Percentiles rank a stretch among this genome's conserved stretches.
Evolutionary conservation across 257 asterid species (phyloP).

Genomic region (Lithospermum erythrorhizon): DNA sequence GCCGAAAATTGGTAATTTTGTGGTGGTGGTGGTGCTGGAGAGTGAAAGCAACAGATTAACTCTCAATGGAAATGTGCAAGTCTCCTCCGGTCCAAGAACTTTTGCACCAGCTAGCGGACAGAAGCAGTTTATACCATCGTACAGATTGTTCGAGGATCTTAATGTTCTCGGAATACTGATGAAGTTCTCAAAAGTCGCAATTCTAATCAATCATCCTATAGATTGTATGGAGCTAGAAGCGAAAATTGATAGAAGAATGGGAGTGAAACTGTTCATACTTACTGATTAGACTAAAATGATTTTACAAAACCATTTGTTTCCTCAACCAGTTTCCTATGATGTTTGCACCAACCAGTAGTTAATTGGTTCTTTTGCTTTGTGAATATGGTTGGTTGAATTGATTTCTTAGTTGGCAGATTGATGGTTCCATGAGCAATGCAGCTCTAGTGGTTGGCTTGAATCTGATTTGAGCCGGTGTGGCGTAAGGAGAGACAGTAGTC

Average conservation of each 20-base stretch:
- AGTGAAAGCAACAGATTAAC: slow-evolving; percentile 18
- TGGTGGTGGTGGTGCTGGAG: no score
- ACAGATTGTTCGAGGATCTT: slow-evolving; percentile 84
- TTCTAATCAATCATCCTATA: slow-evolving; percentile 24
- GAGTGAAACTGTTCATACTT: not conserved
- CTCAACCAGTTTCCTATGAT: not conserved
- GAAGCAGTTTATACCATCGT: slow-evolving; percentile 53
- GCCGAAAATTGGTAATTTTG: no score
- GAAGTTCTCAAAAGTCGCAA: slow-evolving; percentile 27
- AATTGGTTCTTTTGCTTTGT: not conserved
- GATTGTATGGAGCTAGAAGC: not conserved
- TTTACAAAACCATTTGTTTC: not conserved
- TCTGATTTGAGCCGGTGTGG: no score
- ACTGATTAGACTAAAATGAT: not conserved
- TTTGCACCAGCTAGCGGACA: slow-evolving; percentile 27
- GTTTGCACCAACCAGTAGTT: not conserved
- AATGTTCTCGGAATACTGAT: slow-evolving; percentile 59
- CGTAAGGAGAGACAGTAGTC: no score
- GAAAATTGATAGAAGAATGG: not conserved
- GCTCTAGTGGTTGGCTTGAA: no score
- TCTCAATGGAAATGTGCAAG: slow-evolving; percentile 23
- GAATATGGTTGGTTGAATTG: not conserved
- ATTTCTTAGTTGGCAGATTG: not conserved
- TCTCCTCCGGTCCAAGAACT: slow-evolving; percentile 13
- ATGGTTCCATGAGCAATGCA: no score